Evolutionary conservation across 306 rosid species (phyloP).

Genomic region (Malus sieversii): DNA sequence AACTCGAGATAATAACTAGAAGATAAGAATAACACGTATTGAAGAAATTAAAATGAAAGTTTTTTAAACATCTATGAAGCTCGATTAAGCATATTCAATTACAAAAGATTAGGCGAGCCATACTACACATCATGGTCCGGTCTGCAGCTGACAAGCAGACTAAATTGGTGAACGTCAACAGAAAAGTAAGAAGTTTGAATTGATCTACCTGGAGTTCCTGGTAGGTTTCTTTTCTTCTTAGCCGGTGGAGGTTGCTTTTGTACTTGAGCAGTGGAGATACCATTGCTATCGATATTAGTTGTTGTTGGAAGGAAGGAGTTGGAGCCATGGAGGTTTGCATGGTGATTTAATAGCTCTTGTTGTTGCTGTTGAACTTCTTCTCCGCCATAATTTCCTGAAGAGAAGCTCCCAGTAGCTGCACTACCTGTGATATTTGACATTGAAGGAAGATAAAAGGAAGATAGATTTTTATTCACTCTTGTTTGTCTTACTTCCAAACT

Average conservation of each 20-base stretch:
- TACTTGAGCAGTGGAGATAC: slow-evolving; percentile 35
- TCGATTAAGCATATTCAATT: neutral
- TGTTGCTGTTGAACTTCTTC: slow-evolving; percentile 18
- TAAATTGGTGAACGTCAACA: neutral
- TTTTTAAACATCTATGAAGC: neutral
- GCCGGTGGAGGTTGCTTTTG: slow-evolving; percentile 31
- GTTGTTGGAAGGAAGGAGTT: slow-evolving; percentile 47
- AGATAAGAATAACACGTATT: neutral
- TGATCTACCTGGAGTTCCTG: slow-evolving; percentile 77
- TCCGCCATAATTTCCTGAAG: slow-evolving; percentile 45
- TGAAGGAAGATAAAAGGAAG: slow-evolving; percentile 18
- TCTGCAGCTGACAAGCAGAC: neutral
- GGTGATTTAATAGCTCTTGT: slow-evolving; percentile 27
- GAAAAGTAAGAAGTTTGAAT: neutral
- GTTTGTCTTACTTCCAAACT: slow-evolving; percentile 6
- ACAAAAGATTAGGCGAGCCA: neutral
- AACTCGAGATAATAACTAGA: neutral
- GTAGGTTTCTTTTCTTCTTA: slow-evolving; percentile 77
- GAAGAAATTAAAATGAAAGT: neutral
- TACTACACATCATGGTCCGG: neutral
- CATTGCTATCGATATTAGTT: slow-evolving; percentile 29
- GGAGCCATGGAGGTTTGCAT: slow-evolving; percentile 39
- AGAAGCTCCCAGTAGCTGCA: slow-evolving; percentile 54
- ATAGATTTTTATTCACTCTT: slow-evolving; percentile 8
- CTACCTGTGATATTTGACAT: slow-evolving; percentile 82